Evolutionary conservation across 1,284 basidiomycete species (phyloP).

Genomic region (Porogramme epimiltina): DNA sequence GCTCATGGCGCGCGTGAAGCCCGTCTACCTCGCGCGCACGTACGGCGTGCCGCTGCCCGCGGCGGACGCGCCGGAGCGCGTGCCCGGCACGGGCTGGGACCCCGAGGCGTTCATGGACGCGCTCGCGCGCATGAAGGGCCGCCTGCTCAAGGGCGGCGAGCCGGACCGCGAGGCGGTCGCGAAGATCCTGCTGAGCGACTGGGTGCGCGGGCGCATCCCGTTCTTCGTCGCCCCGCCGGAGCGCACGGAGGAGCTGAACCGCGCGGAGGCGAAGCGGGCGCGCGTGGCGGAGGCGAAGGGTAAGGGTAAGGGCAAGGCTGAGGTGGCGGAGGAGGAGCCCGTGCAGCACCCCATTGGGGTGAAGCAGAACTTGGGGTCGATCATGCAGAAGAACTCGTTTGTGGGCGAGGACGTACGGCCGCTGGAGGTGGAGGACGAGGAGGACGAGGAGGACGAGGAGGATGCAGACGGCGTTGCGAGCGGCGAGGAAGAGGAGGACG

Average conservation of each 20-base stretch:
- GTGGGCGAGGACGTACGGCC: constrained; percentile 71
- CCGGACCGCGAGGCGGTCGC: constrained; percentile 92
- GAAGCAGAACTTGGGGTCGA: constrained; percentile 74
- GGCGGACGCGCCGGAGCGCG: constrained; percentile 37
- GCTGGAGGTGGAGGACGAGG: constrained; percentile 50
- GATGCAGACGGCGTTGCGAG: constrained; percentile 33
- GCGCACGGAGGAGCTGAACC: constrained; percentile 67
- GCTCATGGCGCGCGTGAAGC: constrained; percentile 88
- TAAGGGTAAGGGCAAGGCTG: constrained; percentile 38
- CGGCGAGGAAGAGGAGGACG: constrained; percentile 33
- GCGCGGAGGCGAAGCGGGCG: constrained; percentile 59
- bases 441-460: constrained; percentile 28
- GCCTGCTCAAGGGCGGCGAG: constrained; percentile 93
- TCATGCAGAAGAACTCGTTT: constrained; percentile 85
- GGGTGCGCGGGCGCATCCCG: constrained; percentile 95
- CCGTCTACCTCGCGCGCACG: constrained; percentile 90
- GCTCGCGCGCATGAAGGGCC: constrained; percentile 90
- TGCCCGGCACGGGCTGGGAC: constrained; percentile 54
- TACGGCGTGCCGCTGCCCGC: constrained; percentile 79
- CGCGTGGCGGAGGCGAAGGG: constrained; percentile 43
- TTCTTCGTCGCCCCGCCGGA: constrained; percentile 86
- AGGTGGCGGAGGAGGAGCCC: constrained; percentile 30
- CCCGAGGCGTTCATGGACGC: constrained; percentile 83
- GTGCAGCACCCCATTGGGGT: constrained; percentile 49
- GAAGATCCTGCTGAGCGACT: constrained; percentile 95